Base-by-base conservation (phyloP, 1,284 basidiomycete species). In the Coniophora puteana region DNA sequence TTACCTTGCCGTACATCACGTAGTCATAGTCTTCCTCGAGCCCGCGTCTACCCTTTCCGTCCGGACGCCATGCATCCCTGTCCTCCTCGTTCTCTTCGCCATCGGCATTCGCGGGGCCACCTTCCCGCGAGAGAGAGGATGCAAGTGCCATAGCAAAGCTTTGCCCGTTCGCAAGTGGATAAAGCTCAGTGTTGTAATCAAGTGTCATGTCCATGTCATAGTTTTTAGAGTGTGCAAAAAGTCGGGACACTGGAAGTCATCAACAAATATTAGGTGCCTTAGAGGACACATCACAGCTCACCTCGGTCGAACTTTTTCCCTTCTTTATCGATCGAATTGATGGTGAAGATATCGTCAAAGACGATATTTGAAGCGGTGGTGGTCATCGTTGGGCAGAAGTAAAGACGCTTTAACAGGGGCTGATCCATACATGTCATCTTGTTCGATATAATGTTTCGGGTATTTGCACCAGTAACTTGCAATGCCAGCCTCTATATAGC, bases 261-360 rank as follows among this genome's bases (percentile, higher is more conserved):
- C 36, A 37, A 43, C 21, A 23, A 54, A 38, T 41, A 27, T 41
- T 34, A 47, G 39, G 29, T 40, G 38, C n/a, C 43, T 48, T 20
- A 46, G 38, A 24, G 32, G 14, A 20, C 12, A 12, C 34, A 6
- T 29, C 12, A 44, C 27, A 25, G 56, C 73, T 35, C 47, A 94
- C 94, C 94, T 83, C 94, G 74, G 65, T 97, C 94, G 54, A 96
- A 97, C 65, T 95, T 97, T 71, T 90, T 96, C 41, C 96, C 95
- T 59, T 95, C 92, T 59, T 83, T 83, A 71, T 96, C 89, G 38
- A 95, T 89, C 21, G 69, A 83, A 51, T 77, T 76, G 46, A 94
- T 85, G 6, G 79, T 85, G 66, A 96, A 95, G 23, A 92, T 82
- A 63, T 95, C 93, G 55, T 93, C 86, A 59, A 96, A 94, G 43